These are phyloP conservation scores for Ambrosiella beaveri DNA, from an alignment of 2,329 filamentous ascomycete genomes.

Conservation along the genomic window DNA sequence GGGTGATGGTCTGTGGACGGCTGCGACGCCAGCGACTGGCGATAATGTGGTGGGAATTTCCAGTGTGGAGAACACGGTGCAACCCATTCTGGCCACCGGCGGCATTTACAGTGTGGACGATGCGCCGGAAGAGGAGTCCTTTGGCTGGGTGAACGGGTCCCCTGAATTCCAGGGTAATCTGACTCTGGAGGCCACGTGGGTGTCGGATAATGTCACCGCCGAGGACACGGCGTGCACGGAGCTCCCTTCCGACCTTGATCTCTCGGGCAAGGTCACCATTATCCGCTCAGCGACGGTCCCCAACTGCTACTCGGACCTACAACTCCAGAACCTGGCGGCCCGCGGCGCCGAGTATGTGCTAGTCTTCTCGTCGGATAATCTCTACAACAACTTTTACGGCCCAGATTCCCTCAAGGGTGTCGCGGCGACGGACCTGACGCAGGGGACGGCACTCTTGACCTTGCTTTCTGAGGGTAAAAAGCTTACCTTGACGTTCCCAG, in stretches of 20 bases:
- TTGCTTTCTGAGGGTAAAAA: not conserved
- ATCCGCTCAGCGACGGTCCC: not conserved
- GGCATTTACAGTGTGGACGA: conserved; percentile 25
- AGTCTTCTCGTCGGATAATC: not conserved
- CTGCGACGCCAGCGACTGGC: conserved; percentile 16
- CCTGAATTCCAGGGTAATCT: not conserved
- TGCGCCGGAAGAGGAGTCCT: not conserved
- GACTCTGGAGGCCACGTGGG: not conserved
- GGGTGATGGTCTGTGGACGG: conserved; percentile 15
- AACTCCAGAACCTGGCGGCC: conserved; percentile 1
- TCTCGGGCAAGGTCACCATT: not conserved
- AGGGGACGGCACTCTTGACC: not conserved
- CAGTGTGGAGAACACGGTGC: conserved; percentile 30
- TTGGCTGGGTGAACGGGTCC: conserved; percentile 1
- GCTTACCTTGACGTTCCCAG: not conserved
- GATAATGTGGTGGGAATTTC: conserved; percentile 20
- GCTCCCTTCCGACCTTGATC: not conserved
- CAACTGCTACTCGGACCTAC: not conserved
- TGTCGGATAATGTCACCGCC: not conserved
- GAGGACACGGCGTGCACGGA: not conserved
- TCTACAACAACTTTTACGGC: not conserved
- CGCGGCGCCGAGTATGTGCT: not conserved
- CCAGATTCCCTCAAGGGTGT: not conserved
- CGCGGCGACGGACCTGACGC: conserved; percentile 7
- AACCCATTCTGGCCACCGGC: conserved; percentile 25